phyloP scores from a whole-genome alignment of 257 asterid species.

The Marsdenia floribunda region DNA sequence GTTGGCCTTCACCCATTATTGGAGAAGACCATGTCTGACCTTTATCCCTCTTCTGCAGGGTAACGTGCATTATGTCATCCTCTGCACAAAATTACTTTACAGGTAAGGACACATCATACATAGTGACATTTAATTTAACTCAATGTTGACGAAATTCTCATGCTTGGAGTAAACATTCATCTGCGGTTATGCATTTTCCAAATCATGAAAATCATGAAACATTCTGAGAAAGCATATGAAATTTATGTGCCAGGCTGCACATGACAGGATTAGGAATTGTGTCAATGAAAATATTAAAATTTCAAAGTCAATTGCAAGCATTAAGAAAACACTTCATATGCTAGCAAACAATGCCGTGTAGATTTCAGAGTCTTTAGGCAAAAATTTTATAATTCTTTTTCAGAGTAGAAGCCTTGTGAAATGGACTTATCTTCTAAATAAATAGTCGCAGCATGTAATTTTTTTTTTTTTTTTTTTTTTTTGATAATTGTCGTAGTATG shows the following conservation, averaged over 20 bases:
- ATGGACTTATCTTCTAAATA: too few relatives aligned
- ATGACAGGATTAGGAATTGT: background rate
- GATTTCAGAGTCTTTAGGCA: too few relatives aligned
- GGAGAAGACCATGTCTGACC: conserved; percentile 98
- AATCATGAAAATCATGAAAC: background rate
- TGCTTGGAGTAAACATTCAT: background rate
- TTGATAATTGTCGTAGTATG: too few relatives aligned
- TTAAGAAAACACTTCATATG: background rate
- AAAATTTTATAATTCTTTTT: too few relatives aligned
- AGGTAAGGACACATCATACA: background rate
- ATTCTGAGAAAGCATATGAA: background rate
- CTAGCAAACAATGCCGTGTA: too few relatives aligned
- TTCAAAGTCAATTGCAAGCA: background rate
- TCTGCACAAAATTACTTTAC: conserved; percentile 36
- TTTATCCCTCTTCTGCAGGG: conserved; percentile 92
- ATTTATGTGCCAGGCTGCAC: background rate
- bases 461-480: too few relatives aligned
- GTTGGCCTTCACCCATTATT: conserved; percentile 70
- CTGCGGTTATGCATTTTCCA: background rate
- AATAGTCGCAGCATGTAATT: too few relatives aligned
- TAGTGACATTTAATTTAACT: background rate
- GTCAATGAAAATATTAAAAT: background rate
- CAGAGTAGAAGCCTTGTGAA: too few relatives aligned
- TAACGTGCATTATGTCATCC: conserved; percentile 83
- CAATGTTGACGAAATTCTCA: background rate